Evolutionary conservation across 768 basidiomycete genomes (phyloP), one percentile per base, ranked within the genome.

Genomic region (Serendipita indica): DNA sequence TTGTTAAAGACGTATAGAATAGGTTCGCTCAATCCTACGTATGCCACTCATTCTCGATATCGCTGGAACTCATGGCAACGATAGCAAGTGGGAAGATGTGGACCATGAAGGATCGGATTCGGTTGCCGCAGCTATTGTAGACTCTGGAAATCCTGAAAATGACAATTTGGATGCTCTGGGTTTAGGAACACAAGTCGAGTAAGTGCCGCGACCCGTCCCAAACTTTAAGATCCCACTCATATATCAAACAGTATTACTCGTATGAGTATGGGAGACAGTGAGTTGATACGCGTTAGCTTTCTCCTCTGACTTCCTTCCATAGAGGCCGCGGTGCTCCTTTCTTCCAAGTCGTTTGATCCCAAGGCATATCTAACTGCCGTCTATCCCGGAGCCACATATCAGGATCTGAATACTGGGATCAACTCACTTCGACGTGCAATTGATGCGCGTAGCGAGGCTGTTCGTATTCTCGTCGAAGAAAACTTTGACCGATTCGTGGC

Each of bases 401-500:
- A 91, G 70, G 92, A 96, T 67, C 77, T 99, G 16, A 80, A 83
- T 1, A 71, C 77, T 12, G 94, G 93, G 2, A 84, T 90, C 27
- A 68, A 77, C 0, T 80, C 83, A 61, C 75, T 97, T 4, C 79
- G 81, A 62, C 72, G 79, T 5, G 85, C 89, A 12, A 84, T 98
- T 60, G 93, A 98, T 65, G 79, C 85, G 1, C 82, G 93, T 41
- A 93, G 91, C 1, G 89, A 93, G 64, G 96, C 93, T n/a, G 84
- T 98, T 59, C 77, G 92, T 37, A 81, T 93, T 20, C 77, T 99
- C 32, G 96, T 99, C 7, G 93, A 97, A 68, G 91, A 97, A 65
- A 96, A 98, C 69, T 97, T 98, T 70, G 93, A 98, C 71, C 78
- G 91, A 12, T 99, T 98, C 66, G 94, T 98, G 16, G 88, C 89